phyloP scores from a whole-genome alignment of 2,329 filamentous ascomycete species.

The Diaporthe humulicola region DNA sequence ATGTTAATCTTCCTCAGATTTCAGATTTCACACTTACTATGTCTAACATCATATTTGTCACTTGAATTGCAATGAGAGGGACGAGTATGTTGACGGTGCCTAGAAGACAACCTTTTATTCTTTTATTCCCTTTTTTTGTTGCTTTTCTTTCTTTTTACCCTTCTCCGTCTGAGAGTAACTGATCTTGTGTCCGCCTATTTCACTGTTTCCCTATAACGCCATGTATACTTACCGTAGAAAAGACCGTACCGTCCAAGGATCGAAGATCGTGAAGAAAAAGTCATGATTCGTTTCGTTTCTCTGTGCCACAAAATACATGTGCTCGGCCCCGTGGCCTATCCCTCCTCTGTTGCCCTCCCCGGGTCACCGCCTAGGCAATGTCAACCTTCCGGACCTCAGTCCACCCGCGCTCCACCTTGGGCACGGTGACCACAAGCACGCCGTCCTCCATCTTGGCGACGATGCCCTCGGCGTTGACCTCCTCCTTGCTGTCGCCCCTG shows the following conservation, averaged over 20 bases:
- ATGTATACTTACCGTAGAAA: background rate
- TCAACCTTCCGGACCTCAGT: slow-evolving; percentile 74
- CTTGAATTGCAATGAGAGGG: background rate
- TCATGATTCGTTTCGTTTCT: background rate
- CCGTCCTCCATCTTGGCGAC: slow-evolving; percentile 84
- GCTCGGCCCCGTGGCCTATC: background rate
- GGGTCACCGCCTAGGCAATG: slow-evolving; percentile 50
- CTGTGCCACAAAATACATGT: slow-evolving; percentile 12
- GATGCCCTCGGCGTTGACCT: slow-evolving; percentile 77
- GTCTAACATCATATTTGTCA: background rate
- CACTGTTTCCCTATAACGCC: background rate
- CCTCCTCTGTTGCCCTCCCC: slow-evolving; percentile 42
- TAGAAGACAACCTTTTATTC: slow-evolving; percentile 23
- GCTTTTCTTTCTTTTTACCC: slow-evolving; percentile 11
- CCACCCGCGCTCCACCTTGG: slow-evolving; percentile 77
- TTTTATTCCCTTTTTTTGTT: slow-evolving; percentile 34
- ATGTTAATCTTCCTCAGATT: too few species aligned
- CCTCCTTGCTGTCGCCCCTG: slow-evolving; percentile 62
- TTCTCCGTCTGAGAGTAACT: background rate
- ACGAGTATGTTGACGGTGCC: slow-evolving; percentile 11
- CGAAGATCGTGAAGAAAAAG: slow-evolving; percentile 13
- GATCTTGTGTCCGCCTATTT: background rate
- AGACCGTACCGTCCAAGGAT: background rate
- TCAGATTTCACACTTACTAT: background rate
- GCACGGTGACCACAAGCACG: slow-evolving; percentile 80